Evolutionary conservation across 768 basidiomycete genomes (phyloP).

Genomic region (Tulasnella sp.): DNA sequence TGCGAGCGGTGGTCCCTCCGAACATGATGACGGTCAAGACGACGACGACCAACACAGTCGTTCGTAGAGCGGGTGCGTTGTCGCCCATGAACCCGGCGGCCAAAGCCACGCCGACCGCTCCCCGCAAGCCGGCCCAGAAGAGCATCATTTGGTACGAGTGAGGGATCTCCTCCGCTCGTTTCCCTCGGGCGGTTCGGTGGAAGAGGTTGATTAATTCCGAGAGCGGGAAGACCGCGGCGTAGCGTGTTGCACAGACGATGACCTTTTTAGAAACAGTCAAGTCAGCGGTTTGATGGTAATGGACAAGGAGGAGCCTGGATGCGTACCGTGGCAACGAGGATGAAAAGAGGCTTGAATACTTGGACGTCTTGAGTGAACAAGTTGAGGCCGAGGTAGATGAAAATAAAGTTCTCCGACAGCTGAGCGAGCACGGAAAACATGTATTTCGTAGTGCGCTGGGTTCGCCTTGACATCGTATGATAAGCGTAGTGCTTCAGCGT

Average conservation of each 20-base stretch:
- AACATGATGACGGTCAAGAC: conserved; percentile 93
- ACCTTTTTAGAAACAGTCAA: conserved; percentile 45
- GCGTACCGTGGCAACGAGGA: conserved; percentile 77
- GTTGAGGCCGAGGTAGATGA: conserved; percentile 96
- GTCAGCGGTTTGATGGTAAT: neutral
- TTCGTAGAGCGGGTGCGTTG: conserved; percentile 87
- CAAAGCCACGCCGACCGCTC: conserved; percentile 96
- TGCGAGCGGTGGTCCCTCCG: conserved; percentile 94
- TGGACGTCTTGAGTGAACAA: conserved; percentile 89
- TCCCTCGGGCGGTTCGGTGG: conserved; percentile 79
- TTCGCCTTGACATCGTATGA: conserved; percentile 96
- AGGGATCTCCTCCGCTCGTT: conserved; percentile 86
- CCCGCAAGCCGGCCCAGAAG: conserved; percentile 97
- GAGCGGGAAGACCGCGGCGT: conserved; percentile 93
- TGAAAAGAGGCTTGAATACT: conserved; percentile 93
- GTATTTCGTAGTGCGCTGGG: conserved; percentile 92
- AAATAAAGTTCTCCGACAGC: conserved; percentile 98
- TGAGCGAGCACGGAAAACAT: conserved; percentile 94
- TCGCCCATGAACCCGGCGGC: conserved; percentile 95
- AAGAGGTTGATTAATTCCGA: conserved; percentile 95
- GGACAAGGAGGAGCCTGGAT: neutral
- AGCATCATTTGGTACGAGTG: conserved; percentile 99
- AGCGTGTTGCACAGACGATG: conserved; percentile 92
- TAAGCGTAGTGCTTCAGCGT: conserved; percentile 99
- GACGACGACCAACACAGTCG: conserved; percentile 93